Evolutionary conservation across 352 stramenopile genomes (phyloP), one percentile per base, ranked within the genome.

Genomic region (Globisporangium ultimum): DNA sequence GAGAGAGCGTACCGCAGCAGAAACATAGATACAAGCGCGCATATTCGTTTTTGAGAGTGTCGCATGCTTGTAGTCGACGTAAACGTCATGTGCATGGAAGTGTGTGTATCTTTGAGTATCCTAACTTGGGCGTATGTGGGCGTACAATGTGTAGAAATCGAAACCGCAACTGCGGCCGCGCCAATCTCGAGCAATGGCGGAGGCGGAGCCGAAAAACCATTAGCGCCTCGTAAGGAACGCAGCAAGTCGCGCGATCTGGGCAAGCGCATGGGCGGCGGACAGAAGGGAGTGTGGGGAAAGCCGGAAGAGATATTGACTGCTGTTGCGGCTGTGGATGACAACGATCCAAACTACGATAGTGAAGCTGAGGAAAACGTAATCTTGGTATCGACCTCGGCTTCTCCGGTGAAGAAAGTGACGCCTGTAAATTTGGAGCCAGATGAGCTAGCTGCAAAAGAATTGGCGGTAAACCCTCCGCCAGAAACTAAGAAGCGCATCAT

Each of bases 291-390:
- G 55, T 95, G 86, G 86, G 62, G 72, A 53, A 89, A 93, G 52
- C 70, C 84, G 21, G 86, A 82, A 46, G 78, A 94, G 61, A 74
- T 96, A 58, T 63, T 88, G 34, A 67, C 57, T 40, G 63, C 78
- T n/a, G 81, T 90, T 20, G 63, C 70, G 18, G 63, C 83, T 1
- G 57, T 97, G 4, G 92, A 98, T 66, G 74, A 89, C 57, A 70
- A 97, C 34, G 95, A 98, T 80, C 95, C 95, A 10, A 91, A 97
- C 49, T 98, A 91, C 60, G 91, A 98, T 66, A 96, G 91, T 59
- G 89, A 97, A 63, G 86, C 70, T 24, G 90, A 97, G 58, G 78
- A 91, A 21, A 93, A 96, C 57, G 84, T 97, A 32, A 74, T 98
- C 49, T 71, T 95, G 6, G 77, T 95, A 17, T 89, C 82, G 18